Percentiles rank a stretch among this genome's conserved stretches.
Evolutionary conservation across 2,329 filamentous ascomycete species (phyloP).

Genomic region (Bipolaris gigantea): DNA sequence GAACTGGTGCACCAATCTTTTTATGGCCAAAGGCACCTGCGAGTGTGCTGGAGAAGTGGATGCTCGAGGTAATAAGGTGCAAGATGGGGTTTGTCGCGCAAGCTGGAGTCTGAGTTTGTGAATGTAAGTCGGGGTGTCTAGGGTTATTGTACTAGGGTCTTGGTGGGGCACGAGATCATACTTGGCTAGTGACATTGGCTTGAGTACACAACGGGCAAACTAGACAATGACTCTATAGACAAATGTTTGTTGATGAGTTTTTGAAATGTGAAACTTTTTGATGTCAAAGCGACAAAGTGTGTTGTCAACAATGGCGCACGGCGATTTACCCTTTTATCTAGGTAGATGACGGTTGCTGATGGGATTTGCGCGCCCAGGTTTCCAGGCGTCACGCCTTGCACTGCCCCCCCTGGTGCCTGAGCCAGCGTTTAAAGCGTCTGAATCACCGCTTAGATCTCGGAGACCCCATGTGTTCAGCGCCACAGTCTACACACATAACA

Average conservation of each 20-base stretch:
- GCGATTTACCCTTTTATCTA: constrained; percentile 6
- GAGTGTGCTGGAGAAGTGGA: constrained; percentile 13
- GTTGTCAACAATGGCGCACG: constrained; percentile 2
- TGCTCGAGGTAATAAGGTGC: constrained; percentile 11
- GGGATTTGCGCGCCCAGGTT: not conserved
- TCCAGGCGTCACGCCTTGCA: not conserved
- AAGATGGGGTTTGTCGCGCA: constrained; percentile 11
- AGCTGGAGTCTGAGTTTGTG: constrained; percentile 8
- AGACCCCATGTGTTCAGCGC: not conserved
- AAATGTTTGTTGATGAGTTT: not conserved
- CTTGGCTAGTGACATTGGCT: constrained; percentile 13
- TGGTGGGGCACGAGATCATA: constrained; percentile 14
- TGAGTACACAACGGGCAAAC: constrained; percentile 5
- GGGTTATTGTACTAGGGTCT: constrained; percentile 3
- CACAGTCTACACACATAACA: not conserved
- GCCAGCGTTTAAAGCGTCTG: not conserved
- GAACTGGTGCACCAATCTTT: constrained; percentile 7
- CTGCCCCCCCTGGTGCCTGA: not conserved
- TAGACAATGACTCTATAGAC: constrained; percentile 3
- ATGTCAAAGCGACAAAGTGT: not conserved
- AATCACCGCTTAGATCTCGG: not conserved
- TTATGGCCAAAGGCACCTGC: not conserved
- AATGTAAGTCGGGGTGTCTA: constrained; percentile 7
- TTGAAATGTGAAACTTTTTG: not conserved
- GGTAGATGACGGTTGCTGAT: not conserved